Percentiles rank a stretch among this genome's conserved stretches.
Conservation (phyloP, 2,329 filamentous ascomycete genomes). For the Rutstroemia sydowiana region DNA sequence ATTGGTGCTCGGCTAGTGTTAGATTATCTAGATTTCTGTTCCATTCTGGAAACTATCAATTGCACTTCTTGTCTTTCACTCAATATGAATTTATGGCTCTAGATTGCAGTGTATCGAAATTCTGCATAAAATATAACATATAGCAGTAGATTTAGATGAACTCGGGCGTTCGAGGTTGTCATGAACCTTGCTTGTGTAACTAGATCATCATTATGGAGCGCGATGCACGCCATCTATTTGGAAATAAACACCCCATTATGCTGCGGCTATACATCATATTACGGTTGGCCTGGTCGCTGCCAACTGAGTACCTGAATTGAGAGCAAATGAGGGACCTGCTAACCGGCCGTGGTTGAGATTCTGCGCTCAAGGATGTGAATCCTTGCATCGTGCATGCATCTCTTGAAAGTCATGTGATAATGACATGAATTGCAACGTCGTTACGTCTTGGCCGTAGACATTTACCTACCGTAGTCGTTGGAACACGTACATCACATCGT, state of each 20-base stretch:
- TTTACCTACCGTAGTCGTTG: too few species aligned
- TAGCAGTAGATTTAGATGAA: not conserved
- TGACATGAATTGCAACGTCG: not conserved
- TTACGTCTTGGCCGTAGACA: not conserved
- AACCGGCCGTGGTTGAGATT: not conserved
- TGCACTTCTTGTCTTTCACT: too few species aligned
- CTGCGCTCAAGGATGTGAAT: slow-evolving; percentile 5
- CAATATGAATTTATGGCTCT: too few species aligned
- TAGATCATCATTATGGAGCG: not conserved
- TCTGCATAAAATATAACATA: not conserved
- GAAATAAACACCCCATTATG: not conserved
- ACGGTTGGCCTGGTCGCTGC: not conserved
- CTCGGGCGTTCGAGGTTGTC: slow-evolving; percentile 2
- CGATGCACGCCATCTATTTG: not conserved
- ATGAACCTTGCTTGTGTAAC: slow-evolving; percentile 7
- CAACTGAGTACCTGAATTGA: not conserved
- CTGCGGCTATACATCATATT: slow-evolving; percentile 3
- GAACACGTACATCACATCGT: too few species aligned
- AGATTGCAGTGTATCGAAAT: too few species aligned
- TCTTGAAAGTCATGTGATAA: slow-evolving; percentile 13
- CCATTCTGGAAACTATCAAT: not conserved
- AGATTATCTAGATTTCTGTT: not conserved
- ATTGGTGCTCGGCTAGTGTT: too few species aligned
- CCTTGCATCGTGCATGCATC: slow-evolving; percentile 14
- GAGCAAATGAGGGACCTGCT: not conserved